Conservation (phyloP, 345 rosid species). For the Salix koriyanagi region DNA sequence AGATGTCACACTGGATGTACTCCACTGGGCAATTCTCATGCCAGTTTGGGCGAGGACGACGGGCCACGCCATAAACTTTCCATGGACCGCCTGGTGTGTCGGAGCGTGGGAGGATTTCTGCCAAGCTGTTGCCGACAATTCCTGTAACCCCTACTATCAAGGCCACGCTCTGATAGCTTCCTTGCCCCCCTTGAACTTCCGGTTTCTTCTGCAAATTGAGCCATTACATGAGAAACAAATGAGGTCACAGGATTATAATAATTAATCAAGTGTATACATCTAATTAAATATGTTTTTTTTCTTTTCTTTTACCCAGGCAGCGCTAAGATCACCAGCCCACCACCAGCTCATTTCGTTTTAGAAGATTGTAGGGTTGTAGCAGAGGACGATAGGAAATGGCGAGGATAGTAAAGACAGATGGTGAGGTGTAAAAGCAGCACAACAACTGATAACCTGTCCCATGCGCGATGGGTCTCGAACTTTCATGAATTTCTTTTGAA, state of each 20-base stretch:
- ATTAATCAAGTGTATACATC: neutral
- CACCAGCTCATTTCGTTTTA: too few relatives aligned
- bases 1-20: conserved; percentile 18
- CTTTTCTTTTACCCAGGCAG: too few relatives aligned
- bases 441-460: too few relatives aligned
- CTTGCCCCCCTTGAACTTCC: neutral
- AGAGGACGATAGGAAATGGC: too few relatives aligned
- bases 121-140: conserved; percentile 14
- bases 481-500: too few relatives aligned
- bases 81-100: conserved; percentile 19
- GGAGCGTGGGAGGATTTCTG: conserved; percentile 13
- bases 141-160: neutral
- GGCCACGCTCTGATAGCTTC: conserved; percentile 4
- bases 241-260: neutral
- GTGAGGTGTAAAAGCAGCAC: too few relatives aligned
- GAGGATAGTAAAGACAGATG: too few relatives aligned
- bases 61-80: conserved; percentile 18
- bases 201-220: neutral
- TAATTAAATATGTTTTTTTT: too few relatives aligned
- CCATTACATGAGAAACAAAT: too few relatives aligned
- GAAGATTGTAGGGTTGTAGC: too few relatives aligned
- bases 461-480: too few relatives aligned
- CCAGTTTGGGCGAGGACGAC: conserved; percentile 11
- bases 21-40: conserved; percentile 8
- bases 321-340: too few relatives aligned